Evolutionary conservation across 805 yeast species (phyloP), one percentile per base, ranked within the genome.

Genomic region (Candida succiphila): DNA sequence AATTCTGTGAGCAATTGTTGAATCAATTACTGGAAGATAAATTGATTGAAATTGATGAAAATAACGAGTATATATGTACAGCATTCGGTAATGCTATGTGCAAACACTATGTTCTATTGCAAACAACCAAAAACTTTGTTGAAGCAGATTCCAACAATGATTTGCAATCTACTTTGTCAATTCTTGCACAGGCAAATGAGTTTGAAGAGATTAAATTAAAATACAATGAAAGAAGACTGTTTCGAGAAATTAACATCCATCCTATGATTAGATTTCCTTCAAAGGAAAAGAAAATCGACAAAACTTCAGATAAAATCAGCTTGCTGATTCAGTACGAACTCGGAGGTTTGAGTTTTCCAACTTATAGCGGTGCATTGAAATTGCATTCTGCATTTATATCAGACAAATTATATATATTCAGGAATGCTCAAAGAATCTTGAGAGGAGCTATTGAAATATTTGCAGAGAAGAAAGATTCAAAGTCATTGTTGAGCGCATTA

Each of bases 71-170:
- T 18, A 27, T 35, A 5, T 53, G 67, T 19, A 61, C 76, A 0
- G 42, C 54, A 0, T 68, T 46, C 48, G 78, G 78, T 0, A 44
- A 49, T 21, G 56, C 76, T 0, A 63, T 74, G 76, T 59, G 69
- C 2, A 61, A 58, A 33, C 68, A 69, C 38, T 72, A 70, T 43
- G 49, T 74, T 4, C 35, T 49, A 3, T 65, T 66, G 36, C 61
- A 59, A 3, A 67, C 76, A 0, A 61, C 69, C 51, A 61, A 59
- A 29, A 17, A 8, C 2, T 44, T 67, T 15, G 44, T 67, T 7
- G 43, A 43, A 6, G 29, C 51, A 0, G 13, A 38, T 1, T n/a
- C 15, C 4, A 7, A 20, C 7, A 15, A 15, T 9, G 3, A 20
- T 10, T n/a, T 45, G 7, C 20, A 16, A 5, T 56, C 44, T 26